Conservation (phyloP, 495 filamentous ascomycete genomes). For the Penicillium waksmanii region DNA sequence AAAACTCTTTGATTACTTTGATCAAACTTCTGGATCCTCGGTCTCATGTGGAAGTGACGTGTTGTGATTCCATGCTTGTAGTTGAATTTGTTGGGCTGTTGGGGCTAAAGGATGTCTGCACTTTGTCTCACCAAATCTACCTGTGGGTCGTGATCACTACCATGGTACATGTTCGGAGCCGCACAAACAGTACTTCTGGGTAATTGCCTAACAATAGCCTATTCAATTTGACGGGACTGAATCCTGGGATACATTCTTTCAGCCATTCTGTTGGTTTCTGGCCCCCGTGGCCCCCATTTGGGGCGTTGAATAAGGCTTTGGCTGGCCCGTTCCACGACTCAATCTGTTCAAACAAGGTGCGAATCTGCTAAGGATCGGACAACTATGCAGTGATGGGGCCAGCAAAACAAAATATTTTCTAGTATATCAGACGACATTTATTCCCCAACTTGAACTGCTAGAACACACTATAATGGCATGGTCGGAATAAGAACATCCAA, state of each 20-base stretch:
- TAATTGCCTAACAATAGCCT: background rate
- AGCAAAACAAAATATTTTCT: too few relatives aligned
- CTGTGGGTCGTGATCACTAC: constrained; percentile 2
- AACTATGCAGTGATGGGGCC: too few relatives aligned
- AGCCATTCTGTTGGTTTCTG: background rate
- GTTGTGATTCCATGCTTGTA: background rate
- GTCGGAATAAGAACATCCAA: too few relatives aligned
- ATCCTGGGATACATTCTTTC: background rate
- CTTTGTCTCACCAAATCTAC: constrained; percentile 9
- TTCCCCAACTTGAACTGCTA: too few relatives aligned
- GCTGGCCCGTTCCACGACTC: too few relatives aligned
- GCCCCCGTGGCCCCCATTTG: background rate
- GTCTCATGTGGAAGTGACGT: constrained; percentile 11
- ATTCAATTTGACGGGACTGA: background rate
- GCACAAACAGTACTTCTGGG: background rate
- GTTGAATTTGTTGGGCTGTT: constrained; percentile 21
- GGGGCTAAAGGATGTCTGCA: constrained; percentile 8
- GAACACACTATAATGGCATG: too few relatives aligned
- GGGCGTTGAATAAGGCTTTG: background rate
- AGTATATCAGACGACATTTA: too few relatives aligned
- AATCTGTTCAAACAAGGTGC: too few relatives aligned
- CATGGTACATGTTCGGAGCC: background rate
- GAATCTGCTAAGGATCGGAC: too few relatives aligned
- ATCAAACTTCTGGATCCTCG: constrained; percentile 6
- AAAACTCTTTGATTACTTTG: background rate